Evolutionary conservation across 1,284 basidiomycete species (phyloP).

Genomic region (Pseudozyma hubeiensis): DNA sequence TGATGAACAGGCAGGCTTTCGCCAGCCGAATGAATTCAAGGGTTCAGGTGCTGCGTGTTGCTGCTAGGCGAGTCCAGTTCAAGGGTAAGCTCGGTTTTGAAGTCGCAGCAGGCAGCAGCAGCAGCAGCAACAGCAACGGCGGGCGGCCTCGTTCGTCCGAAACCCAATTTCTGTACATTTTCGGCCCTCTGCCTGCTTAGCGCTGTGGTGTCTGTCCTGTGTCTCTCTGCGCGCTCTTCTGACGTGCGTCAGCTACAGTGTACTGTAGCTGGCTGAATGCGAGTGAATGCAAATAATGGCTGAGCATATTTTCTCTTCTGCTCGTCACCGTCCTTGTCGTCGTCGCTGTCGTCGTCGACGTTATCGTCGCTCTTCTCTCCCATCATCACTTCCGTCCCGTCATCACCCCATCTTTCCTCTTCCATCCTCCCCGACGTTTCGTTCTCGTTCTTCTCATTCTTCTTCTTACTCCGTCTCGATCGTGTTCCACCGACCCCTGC

Average conservation of each 20-base stretch:
- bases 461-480: constrained; percentile 7
- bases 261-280: too few species aligned
- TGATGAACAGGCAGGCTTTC: too few species aligned
- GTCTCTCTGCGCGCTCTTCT: too few species aligned
- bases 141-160: too few species aligned
- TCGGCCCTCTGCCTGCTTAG: too few species aligned
- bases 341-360: constrained; percentile 2
- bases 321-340: not conserved
- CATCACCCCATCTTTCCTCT: constrained; percentile 2
- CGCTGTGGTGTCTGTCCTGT: too few species aligned
- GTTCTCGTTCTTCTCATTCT: constrained; percentile 3
- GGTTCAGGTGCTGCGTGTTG: not conserved
- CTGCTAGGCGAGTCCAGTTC: not conserved
- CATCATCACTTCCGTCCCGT: constrained; percentile 22
- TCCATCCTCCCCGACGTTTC: not conserved
- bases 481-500: not conserved
- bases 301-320: not conserved
- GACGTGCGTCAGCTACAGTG: too few species aligned
- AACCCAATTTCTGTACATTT: too few species aligned
- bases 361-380: constrained; percentile 16
- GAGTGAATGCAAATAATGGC: not conserved
- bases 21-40: not conserved
- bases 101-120: not conserved
- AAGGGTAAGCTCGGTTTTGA: constrained; percentile 1
- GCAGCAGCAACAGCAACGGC: too few species aligned